Percentiles rank a stretch among this genome's conserved stretches.
These are phyloP conservation scores for Barnettozyma siamensis DNA, from an alignment of 805 yeast species.

Conservation along the genomic window DNA sequence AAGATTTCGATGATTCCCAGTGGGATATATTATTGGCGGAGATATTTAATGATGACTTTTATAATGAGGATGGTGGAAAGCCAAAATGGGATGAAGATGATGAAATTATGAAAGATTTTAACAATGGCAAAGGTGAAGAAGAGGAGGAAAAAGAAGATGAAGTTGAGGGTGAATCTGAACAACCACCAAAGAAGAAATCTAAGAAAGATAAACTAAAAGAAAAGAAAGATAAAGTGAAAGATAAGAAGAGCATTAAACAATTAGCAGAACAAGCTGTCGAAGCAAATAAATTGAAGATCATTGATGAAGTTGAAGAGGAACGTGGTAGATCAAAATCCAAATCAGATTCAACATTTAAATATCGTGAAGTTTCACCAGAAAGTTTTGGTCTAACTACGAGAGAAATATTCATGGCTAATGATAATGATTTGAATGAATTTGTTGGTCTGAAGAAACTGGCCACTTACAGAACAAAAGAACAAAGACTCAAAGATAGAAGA, in stretches of 20 bases:
- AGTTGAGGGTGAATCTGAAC: slow-evolving; percentile 28
- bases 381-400: slow-evolving; percentile 78
- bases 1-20: slow-evolving; percentile 82
- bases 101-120: slow-evolving; percentile 42
- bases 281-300: slow-evolving; percentile 54
- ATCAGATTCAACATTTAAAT: slow-evolving; percentile 53
- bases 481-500: slow-evolving; percentile 69
- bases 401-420: slow-evolving; percentile 89
- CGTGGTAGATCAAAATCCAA: slow-evolving; percentile 48
- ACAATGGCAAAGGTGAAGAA: slow-evolving; percentile 37
- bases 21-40: slow-evolving; percentile 88
- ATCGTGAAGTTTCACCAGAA: slow-evolving; percentile 94
- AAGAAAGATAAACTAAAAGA: slow-evolving; percentile 53
- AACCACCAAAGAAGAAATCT: slow-evolving; percentile 34
- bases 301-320: slow-evolving; percentile 64
- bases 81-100: slow-evolving; percentile 67
- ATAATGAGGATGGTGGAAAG: slow-evolving; percentile 47
- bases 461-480: slow-evolving; percentile 77
- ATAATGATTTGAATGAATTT: slow-evolving; percentile 73
- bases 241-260: slow-evolving; percentile 53
- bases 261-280: slow-evolving; percentile 78
- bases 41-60: slow-evolving; percentile 80
- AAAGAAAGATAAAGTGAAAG: slow-evolving; percentile 54
- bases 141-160: slow-evolving; percentile 19
- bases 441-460: slow-evolving; percentile 91